Evolutionary conservation across 2,329 filamentous ascomycete species (phyloP).

Genomic region (Apiospora koreana): DNA sequence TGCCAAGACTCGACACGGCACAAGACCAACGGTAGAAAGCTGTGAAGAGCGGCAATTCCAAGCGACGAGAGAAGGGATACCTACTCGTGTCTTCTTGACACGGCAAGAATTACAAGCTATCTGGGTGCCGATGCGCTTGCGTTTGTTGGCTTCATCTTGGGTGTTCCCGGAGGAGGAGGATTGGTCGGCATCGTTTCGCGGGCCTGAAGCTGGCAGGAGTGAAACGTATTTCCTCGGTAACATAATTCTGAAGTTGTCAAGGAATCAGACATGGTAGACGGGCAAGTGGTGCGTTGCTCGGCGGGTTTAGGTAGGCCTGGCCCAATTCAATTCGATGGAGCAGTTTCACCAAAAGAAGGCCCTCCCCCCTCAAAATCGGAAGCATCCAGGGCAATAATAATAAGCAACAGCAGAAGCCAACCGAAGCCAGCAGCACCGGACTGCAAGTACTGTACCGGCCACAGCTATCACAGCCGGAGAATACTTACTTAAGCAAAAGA

Average conservation of each 20-base stretch:
- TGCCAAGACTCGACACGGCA: background rate
- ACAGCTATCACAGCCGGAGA: background rate
- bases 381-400: background rate
- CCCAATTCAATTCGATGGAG: constrained; percentile 3
- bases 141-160: constrained; percentile 11
- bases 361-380: background rate
- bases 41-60: background rate
- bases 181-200: background rate
- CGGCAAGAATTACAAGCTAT: constrained; percentile 11
- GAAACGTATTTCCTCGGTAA: constrained; percentile 7
- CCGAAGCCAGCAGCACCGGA: background rate
- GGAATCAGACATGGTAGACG: background rate
- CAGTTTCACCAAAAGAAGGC: background rate
- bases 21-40: background rate
- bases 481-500: background rate
- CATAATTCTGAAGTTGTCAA: background rate
- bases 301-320: background rate
- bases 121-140: constrained; percentile 11
- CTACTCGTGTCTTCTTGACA: constrained; percentile 9
- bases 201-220: constrained; percentile 6
- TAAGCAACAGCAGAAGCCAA: background rate
- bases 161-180: background rate
- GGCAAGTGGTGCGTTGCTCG: background rate
- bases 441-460: background rate
- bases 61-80: background rate